A percentile compares a stretch with the other conserved stretches of the same genome.
Conservation (phyloP, 352 stramenopile species). For the Globisporangium ultimum region DNA sequence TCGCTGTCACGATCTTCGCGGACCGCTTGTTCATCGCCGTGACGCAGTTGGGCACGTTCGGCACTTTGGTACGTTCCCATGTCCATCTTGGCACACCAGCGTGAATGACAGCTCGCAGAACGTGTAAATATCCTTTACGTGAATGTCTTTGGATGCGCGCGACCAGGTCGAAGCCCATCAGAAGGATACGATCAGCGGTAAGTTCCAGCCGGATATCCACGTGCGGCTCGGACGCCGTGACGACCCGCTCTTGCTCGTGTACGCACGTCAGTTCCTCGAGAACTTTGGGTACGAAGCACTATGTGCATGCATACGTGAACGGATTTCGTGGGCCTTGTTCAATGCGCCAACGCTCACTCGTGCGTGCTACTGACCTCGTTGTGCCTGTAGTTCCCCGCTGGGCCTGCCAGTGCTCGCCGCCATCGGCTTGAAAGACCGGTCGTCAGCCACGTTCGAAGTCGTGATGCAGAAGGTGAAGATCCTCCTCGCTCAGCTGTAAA, state of each 20-base stretch:
- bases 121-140: not conserved
- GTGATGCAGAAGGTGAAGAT: constrained; percentile 65
- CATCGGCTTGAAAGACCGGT: constrained; percentile 77
- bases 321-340: not conserved
- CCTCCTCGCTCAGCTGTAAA: constrained; percentile 17
- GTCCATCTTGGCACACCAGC: too few relatives aligned
- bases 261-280: constrained; percentile 79
- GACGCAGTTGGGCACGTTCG: constrained; percentile 79
- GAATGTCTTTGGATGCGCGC: not conserved
- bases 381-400: constrained; percentile 32
- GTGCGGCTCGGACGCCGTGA: constrained; percentile 72
- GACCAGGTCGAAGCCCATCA: constrained; percentile 65
- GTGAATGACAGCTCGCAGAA: not conserved
- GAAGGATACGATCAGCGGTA: constrained; percentile 75
- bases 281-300: constrained; percentile 61
- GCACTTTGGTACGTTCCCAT: constrained; percentile 48
- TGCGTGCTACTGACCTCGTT: not conserved
- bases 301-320: not conserved
- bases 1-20: constrained; percentile 73
- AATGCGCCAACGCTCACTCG: too few relatives aligned
- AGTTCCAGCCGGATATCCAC: constrained; percentile 75
- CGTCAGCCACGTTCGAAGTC: constrained; percentile 63
- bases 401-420: constrained; percentile 68
- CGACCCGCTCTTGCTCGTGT: constrained; percentile 80
- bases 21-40: constrained; percentile 83